Evolutionary conservation across 305 asterid genomes (phyloP), one percentile per base, ranked within the genome.

Genomic region (Fraxinus latifolia): DNA sequence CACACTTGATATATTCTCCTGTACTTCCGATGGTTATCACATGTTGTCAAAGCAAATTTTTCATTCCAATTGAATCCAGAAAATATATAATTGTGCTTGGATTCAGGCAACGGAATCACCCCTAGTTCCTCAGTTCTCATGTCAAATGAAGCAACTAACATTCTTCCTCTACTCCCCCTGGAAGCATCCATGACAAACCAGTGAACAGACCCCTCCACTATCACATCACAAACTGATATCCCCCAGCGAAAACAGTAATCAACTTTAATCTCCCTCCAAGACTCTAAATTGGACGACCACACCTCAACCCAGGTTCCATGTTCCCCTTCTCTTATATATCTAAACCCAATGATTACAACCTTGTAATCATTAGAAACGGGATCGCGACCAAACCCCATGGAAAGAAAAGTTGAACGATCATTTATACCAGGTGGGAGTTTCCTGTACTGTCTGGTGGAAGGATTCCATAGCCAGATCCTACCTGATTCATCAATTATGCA

Each of bases 301-400:
- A 79, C 44, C 31, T 79, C 67, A 15, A 68, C 44, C 25, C 60
- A 47, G 7, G 19, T 47, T 47, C 60, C 21, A 7, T 6, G 12
- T 19, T 19, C 31, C 71, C 71, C 12, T 60, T 60, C 32, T 19
- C 14, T 6, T 5, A 58, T 19, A 9, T 71, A 33, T 17, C 5
- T 17, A 21, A 34, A 62, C 4, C 34, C n/a, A 67, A 79, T 12
- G 2, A 21, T 39, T 4, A 79, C 77, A 5, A 79, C 68, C 65
- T 79, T 79, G 36, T 79, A 79, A 44, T 79, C 82, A 39, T 79
- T 39, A 1, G 29, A 12, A 25, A 14, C 32, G 68, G 82, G 44
- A 79, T 79, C 77, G 7, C n/a, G 68, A n/a, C 82, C 77, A 79
- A 79, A 79, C 23, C 82, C 82, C 7, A 79, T 0, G 0, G 82